Percentiles rank a stretch among this genome's conserved stretches.
Evolutionary conservation across 371 early-diverging fungal genomes (phyloP).

Genomic region (Apophysomyces sp.): DNA sequence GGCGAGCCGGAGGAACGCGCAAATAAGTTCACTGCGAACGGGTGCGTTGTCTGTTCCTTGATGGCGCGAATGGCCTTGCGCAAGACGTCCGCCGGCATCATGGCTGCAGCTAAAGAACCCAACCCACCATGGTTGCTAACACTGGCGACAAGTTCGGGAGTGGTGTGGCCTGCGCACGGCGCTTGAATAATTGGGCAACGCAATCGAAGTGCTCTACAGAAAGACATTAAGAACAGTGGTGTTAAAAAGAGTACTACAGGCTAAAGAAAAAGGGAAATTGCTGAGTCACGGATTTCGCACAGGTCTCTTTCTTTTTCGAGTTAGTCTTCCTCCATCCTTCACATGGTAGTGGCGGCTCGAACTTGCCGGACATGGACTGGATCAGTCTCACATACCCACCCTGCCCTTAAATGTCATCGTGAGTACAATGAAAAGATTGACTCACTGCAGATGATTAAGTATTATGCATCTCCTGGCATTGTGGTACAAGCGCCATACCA

Average conservation of each 20-base stretch:
- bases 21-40: slow-evolving; percentile 48
- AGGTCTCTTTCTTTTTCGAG: too few relatives aligned
- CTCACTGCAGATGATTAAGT: too few relatives aligned
- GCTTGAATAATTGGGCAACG: slow-evolving; percentile 42
- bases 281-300: not conserved
- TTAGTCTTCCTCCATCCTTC: too few relatives aligned
- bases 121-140: slow-evolving; percentile 45
- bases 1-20: slow-evolving; percentile 14
- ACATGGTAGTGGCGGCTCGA: too few relatives aligned
- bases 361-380: too few relatives aligned
- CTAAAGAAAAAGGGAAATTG: not conserved
- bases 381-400: too few relatives aligned
- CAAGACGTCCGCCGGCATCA: slow-evolving; percentile 25
- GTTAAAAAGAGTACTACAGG: not conserved
- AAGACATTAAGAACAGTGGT: not conserved
- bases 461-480: too few relatives aligned
- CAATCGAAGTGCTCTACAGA: slow-evolving; percentile 15
- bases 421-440: too few relatives aligned
- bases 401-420: too few relatives aligned
- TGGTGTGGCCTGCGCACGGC: slow-evolving; percentile 45
- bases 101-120: slow-evolving; percentile 40
- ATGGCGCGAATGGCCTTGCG: slow-evolving; percentile 36
- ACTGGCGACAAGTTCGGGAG: slow-evolving; percentile 28
- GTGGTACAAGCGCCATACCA: too few relatives aligned
- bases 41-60: slow-evolving; percentile 23